phyloP scores from a whole-genome alignment of 352 stramenopile genomes.

The Phytophthora vignae region DNA sequence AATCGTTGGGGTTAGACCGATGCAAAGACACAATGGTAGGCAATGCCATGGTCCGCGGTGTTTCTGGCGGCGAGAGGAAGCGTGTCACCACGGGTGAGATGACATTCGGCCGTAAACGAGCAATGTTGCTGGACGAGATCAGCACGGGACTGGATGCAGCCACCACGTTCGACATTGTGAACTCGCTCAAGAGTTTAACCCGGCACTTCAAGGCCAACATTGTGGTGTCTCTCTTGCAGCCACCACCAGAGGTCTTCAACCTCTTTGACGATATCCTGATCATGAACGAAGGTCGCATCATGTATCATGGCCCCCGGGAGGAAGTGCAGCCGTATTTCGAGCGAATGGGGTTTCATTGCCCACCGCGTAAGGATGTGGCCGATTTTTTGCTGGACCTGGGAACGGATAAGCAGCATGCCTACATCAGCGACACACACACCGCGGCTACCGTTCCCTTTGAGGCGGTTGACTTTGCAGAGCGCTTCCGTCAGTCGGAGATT shows the following conservation, averaged over 20 bases:
- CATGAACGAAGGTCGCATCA: slow-evolving; percentile 89
- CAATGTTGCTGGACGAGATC: slow-evolving; percentile 86
- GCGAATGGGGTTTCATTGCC: slow-evolving; percentile 53
- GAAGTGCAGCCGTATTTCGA: slow-evolving; percentile 59
- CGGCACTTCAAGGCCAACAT: slow-evolving; percentile 58
- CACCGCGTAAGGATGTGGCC: slow-evolving; percentile 54
- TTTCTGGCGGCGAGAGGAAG: slow-evolving; percentile 92
- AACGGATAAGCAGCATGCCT: slow-evolving; percentile 59
- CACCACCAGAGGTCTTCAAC: slow-evolving; percentile 93
- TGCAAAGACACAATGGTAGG: slow-evolving; percentile 72
- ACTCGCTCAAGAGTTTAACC: slow-evolving; percentile 53
- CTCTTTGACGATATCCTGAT: slow-evolving; percentile 96
- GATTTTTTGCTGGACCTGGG: slow-evolving; percentile 67
- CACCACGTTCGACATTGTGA: slow-evolving; percentile 70
- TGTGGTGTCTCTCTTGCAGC: slow-evolving; percentile 89
- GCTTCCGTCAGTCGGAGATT: slow-evolving; percentile 60
- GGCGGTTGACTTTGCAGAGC: slow-evolving; percentile 53
- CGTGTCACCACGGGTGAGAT: slow-evolving; percentile 92
- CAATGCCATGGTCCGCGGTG: slow-evolving; percentile 64
- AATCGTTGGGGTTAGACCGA: slow-evolving; percentile 54
- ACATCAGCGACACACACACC: slow-evolving; percentile 26
- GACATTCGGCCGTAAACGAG: slow-evolving; percentile 76
- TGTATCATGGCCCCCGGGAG: slow-evolving; percentile 70
- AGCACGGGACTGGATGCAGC: slow-evolving; percentile 67
- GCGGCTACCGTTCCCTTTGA: slow-evolving; percentile 31